Evolutionary conservation across 2,329 filamentous ascomycete species (phyloP).

Genomic region (Fusarium pseudograminearum): DNA sequence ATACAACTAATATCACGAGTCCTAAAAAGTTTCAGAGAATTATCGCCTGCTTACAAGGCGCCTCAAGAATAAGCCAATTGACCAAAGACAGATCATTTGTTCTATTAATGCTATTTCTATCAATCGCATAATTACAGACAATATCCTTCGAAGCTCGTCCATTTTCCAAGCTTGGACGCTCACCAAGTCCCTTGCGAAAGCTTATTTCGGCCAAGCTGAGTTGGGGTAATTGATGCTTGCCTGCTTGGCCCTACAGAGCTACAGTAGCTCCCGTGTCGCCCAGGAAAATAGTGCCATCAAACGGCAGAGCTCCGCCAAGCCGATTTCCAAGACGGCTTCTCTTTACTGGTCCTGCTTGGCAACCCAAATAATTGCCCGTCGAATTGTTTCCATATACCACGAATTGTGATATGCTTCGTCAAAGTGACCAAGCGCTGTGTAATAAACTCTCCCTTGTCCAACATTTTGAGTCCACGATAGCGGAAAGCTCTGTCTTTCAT

Average conservation of each 20-base stretch:
- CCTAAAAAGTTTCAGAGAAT: neutral
- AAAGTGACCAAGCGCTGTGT: slow-evolving; percentile 36
- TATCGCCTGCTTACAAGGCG: neutral
- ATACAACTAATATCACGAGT: neutral
- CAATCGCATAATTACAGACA: neutral
- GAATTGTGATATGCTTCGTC: slow-evolving; percentile 14
- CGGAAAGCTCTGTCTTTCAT: neutral
- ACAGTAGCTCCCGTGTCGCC: slow-evolving; percentile 1
- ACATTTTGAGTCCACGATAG: slow-evolving; percentile 21
- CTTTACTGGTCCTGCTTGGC: slow-evolving; percentile 3
- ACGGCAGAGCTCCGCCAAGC: neutral
- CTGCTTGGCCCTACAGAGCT: neutral
- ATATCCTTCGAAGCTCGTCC: too few relatives aligned
- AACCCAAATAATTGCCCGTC: slow-evolving; percentile 19
- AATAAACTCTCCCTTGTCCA: slow-evolving; percentile 21
- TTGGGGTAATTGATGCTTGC: slow-evolving; percentile 2
- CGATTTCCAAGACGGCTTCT: neutral
- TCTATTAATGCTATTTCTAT: neutral
- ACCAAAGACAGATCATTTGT: rapidly evolving
- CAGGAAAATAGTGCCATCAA: neutral
- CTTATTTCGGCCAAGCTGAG: neutral
- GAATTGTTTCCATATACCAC: slow-evolving; percentile 26
- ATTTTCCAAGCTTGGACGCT: neutral
- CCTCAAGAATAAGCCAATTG: neutral
- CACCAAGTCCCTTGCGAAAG: neutral